Evolutionary conservation across 2,329 filamentous ascomycete genomes (phyloP), one percentile per base, ranked within the genome.

Genomic region (Elsinoe fawcettii): DNA sequence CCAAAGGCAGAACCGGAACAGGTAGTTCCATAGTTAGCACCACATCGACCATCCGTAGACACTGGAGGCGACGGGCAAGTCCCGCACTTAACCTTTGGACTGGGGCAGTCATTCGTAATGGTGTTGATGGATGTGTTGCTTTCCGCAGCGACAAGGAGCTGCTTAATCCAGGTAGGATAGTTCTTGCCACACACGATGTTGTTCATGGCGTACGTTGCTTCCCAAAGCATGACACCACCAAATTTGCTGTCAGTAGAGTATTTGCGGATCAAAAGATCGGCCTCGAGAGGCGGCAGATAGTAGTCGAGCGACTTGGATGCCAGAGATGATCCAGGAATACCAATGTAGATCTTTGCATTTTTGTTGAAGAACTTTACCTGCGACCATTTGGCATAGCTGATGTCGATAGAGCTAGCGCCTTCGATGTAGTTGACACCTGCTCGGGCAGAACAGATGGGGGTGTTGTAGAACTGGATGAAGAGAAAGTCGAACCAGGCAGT

Each of bases 211-310:
- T 71, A 71, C 1, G 76, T 79, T 4, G 79, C 77, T 55, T 82
- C 80, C 78, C 78, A 83, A 4, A 83, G 66, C 80, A 83, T 83
- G 39, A 82, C 71, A 69, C 81, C 81, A 39, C 79, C 81, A 61
- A 83, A 83, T 1, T 67, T 69, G 20, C 69, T 57, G 20, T 70
- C 65, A 14, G 64, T 65, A 60, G 72, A 72, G 60, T 74, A 77
- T 41, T 67, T 63, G n/a, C 67, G 62, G 22, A 82, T 67, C 55
- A 83, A 61, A 2, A 64, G 63, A 55, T 74, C 66, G 2, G 75
- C 78, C 59, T 81, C 73, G 1, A 63, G 58, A 0, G 76, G 76
- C 1, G 65, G 66, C 14, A 83, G 66, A 63, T 82, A 83, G 63
- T 72, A 73, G 32, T 54, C 47, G 0, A 65, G 63, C 14, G 64